Evolutionary conservation across 129 eudicot species (phyloP), one percentile per base, ranked within the genome.

Genomic region (Flaveria trinervia): DNA sequence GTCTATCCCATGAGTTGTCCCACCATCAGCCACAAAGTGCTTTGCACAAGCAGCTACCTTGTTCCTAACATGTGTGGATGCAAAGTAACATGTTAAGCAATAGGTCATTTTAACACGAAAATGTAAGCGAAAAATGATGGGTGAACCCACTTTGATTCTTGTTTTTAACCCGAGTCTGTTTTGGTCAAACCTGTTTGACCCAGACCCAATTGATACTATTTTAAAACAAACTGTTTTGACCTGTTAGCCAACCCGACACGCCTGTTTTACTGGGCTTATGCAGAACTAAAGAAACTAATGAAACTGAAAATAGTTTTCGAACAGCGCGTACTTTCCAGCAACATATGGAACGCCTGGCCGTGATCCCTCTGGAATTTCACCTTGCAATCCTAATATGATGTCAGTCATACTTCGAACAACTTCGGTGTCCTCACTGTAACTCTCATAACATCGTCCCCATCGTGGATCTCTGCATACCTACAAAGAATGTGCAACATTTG

Each of bases 21-120:
- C 98, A 56, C 98, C 98, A 70, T 92, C 98, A 17, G 91, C 98
- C 71, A 92, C 98, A 78, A 92, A 92, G 84, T 92, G 98, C 85
- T 92, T 92, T 44, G 96, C 96, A 79, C 97, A 92, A 41, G 92
- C 96, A 45, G 87, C 97, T 76, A 92, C 97, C 77, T 90, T 92
- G 71, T 88, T 77, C 90, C 97, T 92, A 82, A 62, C 45, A 61
- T 61, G 68, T 28, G 68, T 28, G 45, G 45, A 30, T 13, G 45
- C 68, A 28, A 62, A 62, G 45, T 20, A 28, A 62, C 28, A 15
- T 62, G 45, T 28, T 62, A 14, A 28, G 3, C 2, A 23, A 22
- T 9, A 23, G 1, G 68, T 14, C 6, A 10, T 69, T 69, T 22
- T 20, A 44, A 15, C 28, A 23, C 1, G 39, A 60, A 10, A 60